These are phyloP conservation scores for Sicyos baderoa DNA, from an alignment of 306 rosid genomes.

Conservation along the genomic window DNA sequence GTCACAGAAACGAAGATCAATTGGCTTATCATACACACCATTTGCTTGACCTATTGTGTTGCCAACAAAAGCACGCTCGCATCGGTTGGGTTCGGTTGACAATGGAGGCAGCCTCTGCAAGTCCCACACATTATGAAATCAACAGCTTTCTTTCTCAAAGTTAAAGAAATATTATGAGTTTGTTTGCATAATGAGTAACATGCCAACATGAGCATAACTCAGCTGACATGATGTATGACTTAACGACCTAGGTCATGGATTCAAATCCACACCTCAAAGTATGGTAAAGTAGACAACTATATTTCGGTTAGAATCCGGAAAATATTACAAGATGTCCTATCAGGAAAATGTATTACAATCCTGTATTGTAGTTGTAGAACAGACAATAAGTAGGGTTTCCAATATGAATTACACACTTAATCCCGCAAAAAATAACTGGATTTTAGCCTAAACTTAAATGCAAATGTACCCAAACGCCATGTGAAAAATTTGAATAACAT, in stretches of 20 bases:
- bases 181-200: too few species aligned
- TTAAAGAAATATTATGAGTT: not conserved
- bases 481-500: not conserved
- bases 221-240: too few species aligned
- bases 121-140: constrained; percentile 15
- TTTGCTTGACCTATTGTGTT: constrained; percentile 52
- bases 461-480: not conserved
- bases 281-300: not conserved
- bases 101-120: constrained; percentile 80
- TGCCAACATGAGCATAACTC: too few species aligned
- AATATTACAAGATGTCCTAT: not conserved
- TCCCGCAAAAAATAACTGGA: not conserved
- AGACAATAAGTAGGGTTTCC: too few species aligned
- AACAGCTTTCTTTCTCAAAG: not conserved
- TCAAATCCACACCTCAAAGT: too few species aligned
- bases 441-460: not conserved
- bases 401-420: too few species aligned
- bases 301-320: not conserved
- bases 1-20: constrained; percentile 88
- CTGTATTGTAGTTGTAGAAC: not conserved
- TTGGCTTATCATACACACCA: constrained; percentile 86
- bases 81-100: constrained; percentile 78
- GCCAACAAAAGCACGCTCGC: constrained; percentile 82
- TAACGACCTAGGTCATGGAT: too few species aligned
- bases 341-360: not conserved